Evolutionary conservation across 208 protist species (phyloP), one percentile per base, ranked within the genome.

Genomic region (Wallacemonas sp.): DNA sequence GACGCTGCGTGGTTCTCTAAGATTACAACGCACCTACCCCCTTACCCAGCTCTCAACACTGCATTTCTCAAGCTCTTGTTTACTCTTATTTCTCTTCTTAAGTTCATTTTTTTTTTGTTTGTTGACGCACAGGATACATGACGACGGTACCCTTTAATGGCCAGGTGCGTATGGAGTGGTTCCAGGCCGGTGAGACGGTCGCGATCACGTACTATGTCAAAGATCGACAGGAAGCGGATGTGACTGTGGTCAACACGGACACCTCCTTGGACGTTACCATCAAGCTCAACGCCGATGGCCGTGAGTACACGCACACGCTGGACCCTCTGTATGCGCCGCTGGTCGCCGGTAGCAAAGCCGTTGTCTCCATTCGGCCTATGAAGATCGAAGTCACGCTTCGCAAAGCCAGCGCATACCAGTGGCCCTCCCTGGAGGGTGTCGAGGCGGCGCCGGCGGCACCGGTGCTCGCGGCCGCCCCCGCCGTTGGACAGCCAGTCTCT

Each of bases 161-260:
- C 0, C 65, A 70, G 33, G 84, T 94, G 45, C 83, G 85, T 41
- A 86, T 82, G 68, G 94, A 97, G 64, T 97, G 92, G 91, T 97
- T 93, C 68, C 94, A 97, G 70, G 88, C 85, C 12, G 63, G 62
- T 4, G 67, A 77, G 14, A 60, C 59, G 14, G 44, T 97, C 27
- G 80, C 77, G 41, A 82, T 97, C 62, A 89, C 79, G 34, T 94
- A 96, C 67, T 96, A 93, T 75, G 82, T 95, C 19, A 93, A 94
- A 55, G 76, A 95, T 21, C 72, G 84, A 24, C 62, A 53, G 0
- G 69, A 70, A 22, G 45, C 69, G 2, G 86, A 97, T 47, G 86
- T 94, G 22, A 41, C 49, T 1, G 87, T 95, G 21, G 46, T 60
- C 27, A 66, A 63, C 15, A 80, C 62, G 0, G 53, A 62, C 30